Evolutionary conservation across 768 basidiomycete genomes (phyloP).

Genomic region (Amanita rubescens): DNA sequence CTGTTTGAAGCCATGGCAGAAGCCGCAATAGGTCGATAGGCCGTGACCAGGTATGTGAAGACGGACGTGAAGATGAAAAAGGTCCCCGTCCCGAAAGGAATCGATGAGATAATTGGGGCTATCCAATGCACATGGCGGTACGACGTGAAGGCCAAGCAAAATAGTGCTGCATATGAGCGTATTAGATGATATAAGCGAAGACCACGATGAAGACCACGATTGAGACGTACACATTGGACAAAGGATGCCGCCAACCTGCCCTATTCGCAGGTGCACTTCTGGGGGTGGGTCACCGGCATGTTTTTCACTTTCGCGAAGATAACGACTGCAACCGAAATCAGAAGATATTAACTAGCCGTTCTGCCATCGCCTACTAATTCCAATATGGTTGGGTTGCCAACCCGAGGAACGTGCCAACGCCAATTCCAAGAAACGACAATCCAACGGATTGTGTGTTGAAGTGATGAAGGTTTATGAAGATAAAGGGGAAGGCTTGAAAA

Average conservation of each 20-base stretch:
- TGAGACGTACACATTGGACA: conserved; percentile 51
- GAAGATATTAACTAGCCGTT: neutral
- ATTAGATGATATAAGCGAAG: conserved; percentile 19
- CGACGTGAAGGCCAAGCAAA: conserved; percentile 55
- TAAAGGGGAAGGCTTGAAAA: conserved; percentile 55
- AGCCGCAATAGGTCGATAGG: conserved; percentile 59
- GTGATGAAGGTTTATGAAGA: conserved; percentile 37
- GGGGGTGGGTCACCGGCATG: conserved; percentile 48
- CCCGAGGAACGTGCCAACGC: conserved; percentile 45
- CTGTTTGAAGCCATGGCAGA: conserved; percentile 65
- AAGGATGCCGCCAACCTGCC: conserved; percentile 58
- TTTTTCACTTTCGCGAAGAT: conserved; percentile 26
- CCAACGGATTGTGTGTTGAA: conserved; percentile 48
- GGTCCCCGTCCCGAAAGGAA: conserved; percentile 56
- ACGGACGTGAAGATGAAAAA: conserved; percentile 67
- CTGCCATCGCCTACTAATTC: conserved; percentile 37
- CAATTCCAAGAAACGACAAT: conserved; percentile 54
- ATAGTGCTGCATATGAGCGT: conserved; percentile 39
- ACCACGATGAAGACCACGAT: conserved; percentile 34
- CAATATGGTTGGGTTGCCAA: conserved; percentile 45
- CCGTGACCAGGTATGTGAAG: conserved; percentile 66
- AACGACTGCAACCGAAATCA: conserved; percentile 22
- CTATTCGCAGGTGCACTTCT: conserved; percentile 59
- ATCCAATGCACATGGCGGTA: conserved; percentile 51
- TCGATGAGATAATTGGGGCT: conserved; percentile 53